Base-by-base conservation (phyloP, 116 monocot genomes). In the Iris pallida region DNA sequence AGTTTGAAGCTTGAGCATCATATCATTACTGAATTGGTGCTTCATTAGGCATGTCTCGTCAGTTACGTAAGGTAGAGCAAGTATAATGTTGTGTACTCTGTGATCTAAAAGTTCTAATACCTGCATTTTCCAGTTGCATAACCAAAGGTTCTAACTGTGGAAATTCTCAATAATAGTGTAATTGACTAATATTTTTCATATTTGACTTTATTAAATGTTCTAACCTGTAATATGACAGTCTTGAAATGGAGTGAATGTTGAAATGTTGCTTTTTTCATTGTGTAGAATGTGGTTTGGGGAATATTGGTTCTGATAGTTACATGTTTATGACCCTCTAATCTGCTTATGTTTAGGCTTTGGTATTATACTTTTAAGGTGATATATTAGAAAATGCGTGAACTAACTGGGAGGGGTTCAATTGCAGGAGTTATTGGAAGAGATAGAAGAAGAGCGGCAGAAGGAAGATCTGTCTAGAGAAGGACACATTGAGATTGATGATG, bases 391-490 rank as follows among this genome's bases (percentile, higher is more conserved):
- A 55, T 55, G 44, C 45, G n/a, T 12, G 52, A 46, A 30, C 41
- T 17, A 47, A 8, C 47, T 63, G 19, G 53, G 1, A 45, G 15
- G 7, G 8, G 44, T 61, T 51, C 47, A 20, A 65, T 67, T 80
- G 53, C 82, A 98, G 98, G 93, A 88, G 53, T 81, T 98, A 58
- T 75, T 98, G 46, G 80, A 98, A 73, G 98, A 98, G 80, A 88
- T 98, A 64, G 82, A 90, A 83, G 90, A 85, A 75, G 90, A 90
- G 68, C 77, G 80, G 16, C 71, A 54, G 68, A 90, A 71, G 20
- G 64, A 66, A 54, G 49, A 14, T 73, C 20, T 73, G 20, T 59
- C 66, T 30, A 75, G 44, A 9, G 71, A 84, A 45, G 74, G 63
- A 59, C 55, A 78, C 52, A 13, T 57, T 69, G 11, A 13, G 7